phyloP scores from a whole-genome alignment of 192 early-diverging fungal species.

The Coemansia sp. region DNA sequence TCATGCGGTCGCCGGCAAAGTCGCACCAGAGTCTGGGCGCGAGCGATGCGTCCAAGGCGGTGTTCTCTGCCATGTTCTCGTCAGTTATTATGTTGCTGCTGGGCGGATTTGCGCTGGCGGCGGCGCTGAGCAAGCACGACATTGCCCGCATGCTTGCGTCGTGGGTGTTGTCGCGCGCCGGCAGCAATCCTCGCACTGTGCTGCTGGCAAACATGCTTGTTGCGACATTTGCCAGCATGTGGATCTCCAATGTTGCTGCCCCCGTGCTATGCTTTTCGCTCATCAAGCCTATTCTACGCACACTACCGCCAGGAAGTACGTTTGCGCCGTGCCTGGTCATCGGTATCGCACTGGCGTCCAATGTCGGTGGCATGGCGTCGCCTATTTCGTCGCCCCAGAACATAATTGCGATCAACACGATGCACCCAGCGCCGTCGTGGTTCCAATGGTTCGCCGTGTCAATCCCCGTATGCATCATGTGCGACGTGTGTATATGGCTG shows the following conservation, averaged over 20 bases:
- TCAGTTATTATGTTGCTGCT: conserved; percentile 95
- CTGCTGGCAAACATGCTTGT: conserved; percentile 94
- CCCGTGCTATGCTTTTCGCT: conserved; percentile 95
- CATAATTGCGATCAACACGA: conserved; percentile 91
- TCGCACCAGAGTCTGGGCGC: conserved; percentile 59
- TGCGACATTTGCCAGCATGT: conserved; percentile 96
- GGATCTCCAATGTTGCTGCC: conserved; percentile 97
- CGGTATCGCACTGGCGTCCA: conserved; percentile 96
- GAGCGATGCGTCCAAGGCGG: conserved; percentile 73
- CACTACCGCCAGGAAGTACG: conserved; percentile 71
- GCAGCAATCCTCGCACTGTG: conserved; percentile 79
- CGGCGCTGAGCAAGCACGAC: conserved; percentile 91
- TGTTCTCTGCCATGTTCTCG: conserved; percentile 93
- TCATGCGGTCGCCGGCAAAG: conserved; percentile 66
- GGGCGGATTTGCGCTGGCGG: conserved; percentile 92
- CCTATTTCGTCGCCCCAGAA: conserved; percentile 98
- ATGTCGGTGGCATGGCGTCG: conserved; percentile 96
- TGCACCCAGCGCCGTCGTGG: conserved; percentile 89
- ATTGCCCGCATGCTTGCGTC: conserved; percentile 91
- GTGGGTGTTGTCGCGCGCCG: conserved; percentile 84
- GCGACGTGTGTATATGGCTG: conserved; percentile 81
- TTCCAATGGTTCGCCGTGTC: conserved; percentile 86
- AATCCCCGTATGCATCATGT: conserved; percentile 78
- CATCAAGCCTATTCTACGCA: conserved; percentile 91
- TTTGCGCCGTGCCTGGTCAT: conserved; percentile 89